Evolutionary conservation across 2,329 filamentous ascomycete genomes (phyloP), one percentile per base, ranked within the genome.

Genomic region (Aspergillus brasiliensis): DNA sequence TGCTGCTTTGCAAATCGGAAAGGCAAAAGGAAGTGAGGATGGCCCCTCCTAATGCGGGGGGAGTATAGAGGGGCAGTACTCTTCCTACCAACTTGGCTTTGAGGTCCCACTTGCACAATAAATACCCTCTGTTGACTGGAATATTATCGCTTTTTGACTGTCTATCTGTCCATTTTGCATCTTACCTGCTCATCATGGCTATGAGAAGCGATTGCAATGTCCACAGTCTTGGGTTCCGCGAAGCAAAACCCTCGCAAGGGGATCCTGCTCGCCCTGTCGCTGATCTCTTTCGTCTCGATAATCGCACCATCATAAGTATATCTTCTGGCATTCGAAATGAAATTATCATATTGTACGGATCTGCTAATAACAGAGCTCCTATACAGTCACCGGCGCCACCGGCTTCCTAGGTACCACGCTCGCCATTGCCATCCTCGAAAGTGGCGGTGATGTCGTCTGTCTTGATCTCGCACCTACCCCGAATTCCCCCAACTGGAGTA

Each of bases 381-480:
- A 44, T 8, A 8, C 19, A 67, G 67, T 72, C 15, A 73, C 69
- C 8, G 72, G 72, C 8, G 66, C 40, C 3, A 58, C 51, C 10
- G 71, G 69, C 2, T 67, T 63, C 44, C 53, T 73, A 5, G 71
- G 69, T 0, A 55, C 63, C 2, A 59, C 57, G 8, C 54, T 69
- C 2, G 64, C 68, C 2, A 52, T 28, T 2, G 59, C 69, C 1
- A 64, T 76, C 1, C 55, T 76, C 7, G 72, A 75, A 59, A 68
- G 61, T 15, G 73, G 73, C n/a, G 74, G 68, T 8, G 73, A 76
- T 51, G 70, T 75, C 1, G 64, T 75, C 3, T 71, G 69, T 38
- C 60, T 76, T 0, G 74, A 77, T 59, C 46, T 72, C 11, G 23
- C 62, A 2, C 46, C 58, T 8, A 37, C 17, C 1, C 57, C 60